Base-by-base conservation (phyloP, 352 stramenopile genomes). In the Pythium sukuiense region DNA sequence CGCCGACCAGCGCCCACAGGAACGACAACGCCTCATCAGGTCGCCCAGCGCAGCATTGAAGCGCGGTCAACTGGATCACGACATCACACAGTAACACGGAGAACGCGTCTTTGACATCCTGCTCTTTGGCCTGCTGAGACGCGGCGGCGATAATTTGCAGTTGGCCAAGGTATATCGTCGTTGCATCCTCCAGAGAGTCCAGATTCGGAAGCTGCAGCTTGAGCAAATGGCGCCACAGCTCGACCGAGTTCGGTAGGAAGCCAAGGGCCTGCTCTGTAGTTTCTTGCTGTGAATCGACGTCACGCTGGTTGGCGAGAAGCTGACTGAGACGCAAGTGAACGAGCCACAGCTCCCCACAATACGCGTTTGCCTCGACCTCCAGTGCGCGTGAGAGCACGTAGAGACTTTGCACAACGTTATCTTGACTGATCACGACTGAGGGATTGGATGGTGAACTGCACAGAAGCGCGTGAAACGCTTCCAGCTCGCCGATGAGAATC, bases 331-430 rank as follows among this genome's bases (percentile, higher is more conserved):
- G 71, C 26, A 81, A 49, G 16, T 81, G 72, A 20, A 76, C 49
- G 6, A 76, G 39, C 74, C 74, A 81, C 24, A 78, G 56, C 29
- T 65, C 71, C 50, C 78, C 74, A 13, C 60, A 76, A 33, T 76
- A 78, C 20, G 74, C 74, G 39, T 81, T 81, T 13, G 57, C 57
- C 46, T 81, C 74, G 33, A 81, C 43, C 53, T 81, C 74, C 6
- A 81, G 48, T 3, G 74, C 74, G 16, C 71, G 58, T 35, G 74
- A 76, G 26, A 81, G 61, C 35, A 62, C 74, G 16, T 71, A 61
- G 7, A 81, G 59, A 29, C 67, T 72, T 43, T 58, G 27, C 43
- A 68, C 49, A 5, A 81, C 24, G 12, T 67, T 66, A 5, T 30
- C 46, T 13, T 69, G 54, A 6, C 62, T 61, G 3, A 72, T 26